These are phyloP conservation scores for Zygoascus bituminiphila DNA, from an alignment of 805 yeast genomes.

Conservation along the genomic window DNA sequence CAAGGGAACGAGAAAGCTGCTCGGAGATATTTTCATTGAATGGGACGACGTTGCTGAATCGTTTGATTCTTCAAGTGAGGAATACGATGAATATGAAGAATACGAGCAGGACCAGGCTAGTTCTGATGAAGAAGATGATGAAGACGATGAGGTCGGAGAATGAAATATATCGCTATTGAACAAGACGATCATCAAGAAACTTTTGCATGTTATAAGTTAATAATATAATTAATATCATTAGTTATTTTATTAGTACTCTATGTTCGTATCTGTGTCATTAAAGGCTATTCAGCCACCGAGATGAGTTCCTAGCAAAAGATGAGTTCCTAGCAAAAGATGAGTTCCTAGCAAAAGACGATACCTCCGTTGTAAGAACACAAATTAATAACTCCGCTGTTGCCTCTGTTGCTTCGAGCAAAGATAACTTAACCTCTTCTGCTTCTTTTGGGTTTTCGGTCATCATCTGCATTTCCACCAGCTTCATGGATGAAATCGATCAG, in stretches of 20 bases:
- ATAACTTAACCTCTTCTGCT: not conserved
- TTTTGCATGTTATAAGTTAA: too few relatives aligned
- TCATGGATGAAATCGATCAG: slow-evolving; percentile 15
- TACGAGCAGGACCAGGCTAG: slow-evolving; percentile 26
- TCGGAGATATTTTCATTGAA: slow-evolving; percentile 58
- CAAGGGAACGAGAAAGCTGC: slow-evolving; percentile 46
- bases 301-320: too few relatives aligned
- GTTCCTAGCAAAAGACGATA: too few relatives aligned
- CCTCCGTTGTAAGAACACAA: too few relatives aligned
- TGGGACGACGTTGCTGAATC: slow-evolving; percentile 72
- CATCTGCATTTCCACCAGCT: slow-evolving; percentile 1
- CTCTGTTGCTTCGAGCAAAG: not conserved
- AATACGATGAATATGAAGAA: slow-evolving; percentile 32
- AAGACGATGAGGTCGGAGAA: slow-evolving; percentile 7
- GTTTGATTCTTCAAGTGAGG: slow-evolving; percentile 38
- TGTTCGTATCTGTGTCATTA: too few relatives aligned
- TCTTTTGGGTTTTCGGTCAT: not conserved
- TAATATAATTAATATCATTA: too few relatives aligned
- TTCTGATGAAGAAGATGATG: slow-evolving; percentile 21
- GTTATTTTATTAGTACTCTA: too few relatives aligned
- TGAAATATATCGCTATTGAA: too few relatives aligned
- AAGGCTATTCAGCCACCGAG: too few relatives aligned
- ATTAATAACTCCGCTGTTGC: not conserved
- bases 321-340: too few relatives aligned
- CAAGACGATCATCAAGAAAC: too few relatives aligned